Conservation (phyloP, 2,329 filamentous ascomycete genomes). For the Arthrocladium fulminans region DNA sequence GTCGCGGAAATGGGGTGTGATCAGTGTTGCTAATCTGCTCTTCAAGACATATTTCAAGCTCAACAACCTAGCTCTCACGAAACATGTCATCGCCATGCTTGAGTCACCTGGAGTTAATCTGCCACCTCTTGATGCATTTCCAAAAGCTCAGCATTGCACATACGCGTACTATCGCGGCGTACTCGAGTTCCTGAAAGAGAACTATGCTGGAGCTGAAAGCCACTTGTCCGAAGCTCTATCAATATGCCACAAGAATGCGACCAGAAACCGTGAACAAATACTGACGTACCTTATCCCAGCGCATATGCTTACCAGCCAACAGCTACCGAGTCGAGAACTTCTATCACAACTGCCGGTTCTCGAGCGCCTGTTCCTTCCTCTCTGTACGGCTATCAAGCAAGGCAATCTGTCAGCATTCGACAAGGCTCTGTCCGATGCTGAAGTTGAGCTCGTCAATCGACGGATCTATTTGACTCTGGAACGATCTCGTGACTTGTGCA, state of each 20-base stretch:
- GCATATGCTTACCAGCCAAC: conserved; percentile 78
- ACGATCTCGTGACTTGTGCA: conserved; percentile 77
- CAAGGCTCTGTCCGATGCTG: conserved; percentile 65
- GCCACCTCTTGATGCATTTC: conserved; percentile 69
- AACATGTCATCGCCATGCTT: conserved; percentile 79
- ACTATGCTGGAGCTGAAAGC: conserved; percentile 76
- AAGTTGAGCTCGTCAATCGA: conserved; percentile 86
- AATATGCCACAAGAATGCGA: conserved; percentile 65
- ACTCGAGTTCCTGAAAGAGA: conserved; percentile 87
- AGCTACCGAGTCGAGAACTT: conserved; percentile 63
- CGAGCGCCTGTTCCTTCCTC: conserved; percentile 66
- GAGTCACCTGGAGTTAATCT: conserved; percentile 70
- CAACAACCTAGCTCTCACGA: conserved; percentile 78
- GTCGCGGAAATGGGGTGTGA: conserved; percentile 96
- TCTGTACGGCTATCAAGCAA: conserved; percentile 68
- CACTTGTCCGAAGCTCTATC: conserved; percentile 71
- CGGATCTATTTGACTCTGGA: conserved; percentile 94
- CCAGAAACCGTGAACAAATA: conserved; percentile 78
- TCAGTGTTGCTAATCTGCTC: conserved; percentile 84
- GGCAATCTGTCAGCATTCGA: conserved; percentile 82
- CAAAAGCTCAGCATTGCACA: conserved; percentile 82
- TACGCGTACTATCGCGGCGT: conserved; percentile 96
- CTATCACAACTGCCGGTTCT: conserved; percentile 68
- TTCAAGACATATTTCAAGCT: conserved; percentile 98
- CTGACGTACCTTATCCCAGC: conserved; percentile 92